Percentiles rank a stretch among this genome's conserved stretches.
These are phyloP conservation scores for Fusarium cyanostomum DNA, from an alignment of 2,329 filamentous ascomycete species.

Conservation along the genomic window DNA sequence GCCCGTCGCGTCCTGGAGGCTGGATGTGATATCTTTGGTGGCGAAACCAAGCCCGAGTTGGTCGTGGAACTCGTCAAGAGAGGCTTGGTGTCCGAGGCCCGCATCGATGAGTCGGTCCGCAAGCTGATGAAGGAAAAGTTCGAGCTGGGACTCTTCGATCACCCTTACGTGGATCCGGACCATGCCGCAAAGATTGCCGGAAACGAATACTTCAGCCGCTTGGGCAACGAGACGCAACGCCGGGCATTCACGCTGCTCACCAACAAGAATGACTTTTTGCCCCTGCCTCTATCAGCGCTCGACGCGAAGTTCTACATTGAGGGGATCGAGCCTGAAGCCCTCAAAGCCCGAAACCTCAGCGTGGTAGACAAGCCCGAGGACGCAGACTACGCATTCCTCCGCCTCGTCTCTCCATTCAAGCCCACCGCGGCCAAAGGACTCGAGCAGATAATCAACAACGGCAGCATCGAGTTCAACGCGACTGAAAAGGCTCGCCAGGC, in stretches of 20 bases:
- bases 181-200: slow-evolving; percentile 49
- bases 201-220: slow-evolving; percentile 52
- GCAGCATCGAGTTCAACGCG: slow-evolving; percentile 52
- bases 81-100: slow-evolving; percentile 50
- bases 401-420: slow-evolving; percentile 52
- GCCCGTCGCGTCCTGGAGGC: slow-evolving; percentile 54
- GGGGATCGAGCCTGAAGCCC: slow-evolving; percentile 20
- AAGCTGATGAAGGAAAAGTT: slow-evolving; percentile 61
- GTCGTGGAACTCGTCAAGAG: slow-evolving; percentile 58
- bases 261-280: slow-evolving; percentile 38
- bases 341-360: slow-evolving; percentile 41
- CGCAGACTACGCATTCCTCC: slow-evolving; percentile 54
- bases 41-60: slow-evolving; percentile 58
- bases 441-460: slow-evolving; percentile 51
- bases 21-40: slow-evolving; percentile 63
- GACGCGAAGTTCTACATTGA: slow-evolving; percentile 39
- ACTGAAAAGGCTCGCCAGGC: slow-evolving; percentile 41
- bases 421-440: slow-evolving; percentile 47
- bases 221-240: slow-evolving; percentile 41
- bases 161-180: slow-evolving; percentile 59
- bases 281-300: slow-evolving; percentile 20
- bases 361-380: slow-evolving; percentile 50
- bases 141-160: slow-evolving; percentile 60
- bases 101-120: slow-evolving; percentile 57
- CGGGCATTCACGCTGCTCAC: slow-evolving; percentile 43